These are phyloP conservation scores for Rhizophora mangle DNA, from an alignment of 345 rosid species.

Conservation along the genomic window DNA sequence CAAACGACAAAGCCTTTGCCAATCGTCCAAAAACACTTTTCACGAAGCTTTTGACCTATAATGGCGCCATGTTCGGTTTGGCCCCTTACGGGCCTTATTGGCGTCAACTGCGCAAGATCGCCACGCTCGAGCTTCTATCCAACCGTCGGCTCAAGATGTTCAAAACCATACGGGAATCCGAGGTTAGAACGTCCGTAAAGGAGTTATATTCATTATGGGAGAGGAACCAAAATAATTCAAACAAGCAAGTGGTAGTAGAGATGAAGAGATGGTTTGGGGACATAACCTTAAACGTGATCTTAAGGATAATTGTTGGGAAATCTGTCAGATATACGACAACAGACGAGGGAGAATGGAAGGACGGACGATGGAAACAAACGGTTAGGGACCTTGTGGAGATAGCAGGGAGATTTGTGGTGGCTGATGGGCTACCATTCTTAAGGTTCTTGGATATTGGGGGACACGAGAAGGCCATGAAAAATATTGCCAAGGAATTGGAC, in stretches of 20 bases:
- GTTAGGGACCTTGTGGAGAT: constrained; percentile 6
- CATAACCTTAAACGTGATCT: constrained; percentile 15
- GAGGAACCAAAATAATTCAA: not conserved
- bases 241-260: not conserved
- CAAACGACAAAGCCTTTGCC: too few relatives aligned
- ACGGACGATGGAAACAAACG: not conserved
- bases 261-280: constrained; percentile 15
- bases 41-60: too few relatives aligned
- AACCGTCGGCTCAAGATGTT: constrained; percentile 28
- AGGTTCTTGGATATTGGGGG: constrained; percentile 37
- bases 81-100: constrained; percentile 12
- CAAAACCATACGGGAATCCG: constrained; percentile 13
- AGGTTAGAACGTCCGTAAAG: constrained; percentile 6
- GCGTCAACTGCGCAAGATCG: constrained; percentile 21
- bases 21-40: too few relatives aligned
- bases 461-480: constrained; percentile 31
- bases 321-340: not conserved
- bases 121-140: constrained; percentile 36
- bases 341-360: not conserved
- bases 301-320: constrained; percentile 8
- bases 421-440: constrained; percentile 32
- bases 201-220: constrained; percentile 10
- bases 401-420: constrained; percentile 22
- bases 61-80: constrained; percentile 4
- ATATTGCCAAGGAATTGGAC: not conserved